phyloP scores from a whole-genome alignment of 352 stramenopile species.

The Pythium dissimile region DNA sequence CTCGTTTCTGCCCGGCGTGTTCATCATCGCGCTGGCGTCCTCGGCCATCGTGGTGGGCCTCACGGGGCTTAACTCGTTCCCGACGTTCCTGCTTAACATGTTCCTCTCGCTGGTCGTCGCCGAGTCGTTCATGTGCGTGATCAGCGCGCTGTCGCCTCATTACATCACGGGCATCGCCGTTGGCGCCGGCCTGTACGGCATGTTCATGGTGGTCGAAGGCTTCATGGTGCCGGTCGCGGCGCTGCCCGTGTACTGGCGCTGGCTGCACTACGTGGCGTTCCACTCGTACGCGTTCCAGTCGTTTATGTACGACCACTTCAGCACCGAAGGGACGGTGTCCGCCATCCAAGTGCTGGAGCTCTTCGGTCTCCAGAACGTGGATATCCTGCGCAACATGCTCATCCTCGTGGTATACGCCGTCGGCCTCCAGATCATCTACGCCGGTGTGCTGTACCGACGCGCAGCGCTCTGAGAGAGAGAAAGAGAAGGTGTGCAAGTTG shows the following conservation, averaged over 20 bases:
- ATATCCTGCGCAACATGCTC: conserved; percentile 28
- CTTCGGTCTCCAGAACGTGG: conserved; percentile 26
- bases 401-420: conserved; percentile 27
- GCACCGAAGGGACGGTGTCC: background rate
- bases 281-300: conserved; percentile 56
- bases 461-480: background rate
- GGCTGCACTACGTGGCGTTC: conserved; percentile 58
- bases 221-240: conserved; percentile 64
- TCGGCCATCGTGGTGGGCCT: conserved; percentile 46
- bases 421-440: conserved; percentile 35
- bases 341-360: conserved; percentile 21
- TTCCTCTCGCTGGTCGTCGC: conserved; percentile 72
- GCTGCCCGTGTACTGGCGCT: conserved; percentile 47
- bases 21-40: conserved; percentile 47
- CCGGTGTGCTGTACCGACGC: conserved; percentile 38
- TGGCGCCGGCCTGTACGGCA: conserved; percentile 76
- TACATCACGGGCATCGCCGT: conserved; percentile 87
- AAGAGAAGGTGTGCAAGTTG: no score
- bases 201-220: conserved; percentile 86
- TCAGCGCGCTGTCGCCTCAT: conserved; percentile 71
- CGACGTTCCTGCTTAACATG: conserved; percentile 65
- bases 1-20: conserved; percentile 55
- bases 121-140: conserved; percentile 79
- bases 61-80: conserved; percentile 50
- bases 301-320: conserved; percentile 57